phyloP scores from a whole-genome alignment of 176 grass and related monocot genomes.

The Juncus inflexus region DNA sequence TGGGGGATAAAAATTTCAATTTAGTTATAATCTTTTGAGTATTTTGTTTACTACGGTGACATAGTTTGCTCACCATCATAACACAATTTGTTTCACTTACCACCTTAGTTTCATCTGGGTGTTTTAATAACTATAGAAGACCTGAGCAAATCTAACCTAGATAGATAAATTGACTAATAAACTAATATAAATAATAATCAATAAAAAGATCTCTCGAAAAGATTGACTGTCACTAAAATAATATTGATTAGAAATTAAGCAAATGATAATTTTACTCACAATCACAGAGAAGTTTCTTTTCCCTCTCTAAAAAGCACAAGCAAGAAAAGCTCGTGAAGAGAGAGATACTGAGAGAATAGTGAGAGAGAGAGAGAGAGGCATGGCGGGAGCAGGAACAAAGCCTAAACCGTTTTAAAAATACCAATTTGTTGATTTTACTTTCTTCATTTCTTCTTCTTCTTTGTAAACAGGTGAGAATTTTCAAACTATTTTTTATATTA shows the following conservation, averaged over 20 bases:
- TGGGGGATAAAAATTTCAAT: no score
- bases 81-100: no score
- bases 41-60: no score
- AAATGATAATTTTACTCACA: slow-evolving; percentile 15
- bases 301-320: slow-evolving; percentile 7
- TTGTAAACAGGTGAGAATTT: slow-evolving; percentile 2
- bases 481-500: background rate
- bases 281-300: slow-evolving; percentile 6
- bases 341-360: background rate
- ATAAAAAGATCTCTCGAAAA: background rate
- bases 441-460: background rate
- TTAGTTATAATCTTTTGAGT: no score
- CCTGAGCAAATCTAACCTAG: no score
- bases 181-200: background rate
- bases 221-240: slow-evolving; percentile 17
- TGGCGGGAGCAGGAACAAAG: slow-evolving; percentile 10
- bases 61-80: no score
- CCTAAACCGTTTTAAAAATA: background rate
- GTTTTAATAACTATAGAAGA: no score
- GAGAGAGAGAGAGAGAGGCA: slow-evolving; percentile 17
- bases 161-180: no score
- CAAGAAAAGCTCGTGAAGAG: slow-evolving; percentile 8
- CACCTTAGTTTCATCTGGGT: no score
- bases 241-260: slow-evolving; percentile 24
- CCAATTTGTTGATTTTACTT: background rate